phyloP scores from a whole-genome alignment of 2,329 filamentous ascomycete species.

The Colletotrichum somersetense region DNA sequence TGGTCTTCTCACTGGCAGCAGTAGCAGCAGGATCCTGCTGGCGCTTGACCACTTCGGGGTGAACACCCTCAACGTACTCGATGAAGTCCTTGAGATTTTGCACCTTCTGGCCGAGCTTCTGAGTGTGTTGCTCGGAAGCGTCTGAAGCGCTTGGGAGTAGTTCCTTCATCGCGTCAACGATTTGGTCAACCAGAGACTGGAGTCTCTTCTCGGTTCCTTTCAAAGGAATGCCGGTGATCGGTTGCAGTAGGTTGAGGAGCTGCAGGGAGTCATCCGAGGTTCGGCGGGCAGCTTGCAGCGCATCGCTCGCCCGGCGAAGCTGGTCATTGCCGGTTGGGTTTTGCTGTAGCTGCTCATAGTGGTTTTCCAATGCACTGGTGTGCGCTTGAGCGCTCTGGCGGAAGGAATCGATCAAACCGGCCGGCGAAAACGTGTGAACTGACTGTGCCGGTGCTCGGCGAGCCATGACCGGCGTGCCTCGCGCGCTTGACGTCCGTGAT shows the following conservation, averaged over 20 bases:
- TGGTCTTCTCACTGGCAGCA: slow-evolving; percentile 1
- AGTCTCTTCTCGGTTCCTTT: slow-evolving; percentile 34
- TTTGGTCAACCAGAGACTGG: slow-evolving; percentile 32
- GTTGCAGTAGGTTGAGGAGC: slow-evolving; percentile 29
- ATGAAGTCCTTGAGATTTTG: slow-evolving; percentile 38
- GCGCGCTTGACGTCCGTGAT: slow-evolving; percentile 25
- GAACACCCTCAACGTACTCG: slow-evolving; percentile 37
- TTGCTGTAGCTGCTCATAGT: slow-evolving; percentile 29
- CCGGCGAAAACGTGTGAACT: slow-evolving; percentile 33
- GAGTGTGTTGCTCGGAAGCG: background rate
- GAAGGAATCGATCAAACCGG: slow-evolving; percentile 30
- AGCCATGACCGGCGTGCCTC: slow-evolving; percentile 34
- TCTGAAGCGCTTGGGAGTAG: slow-evolving; percentile 6
- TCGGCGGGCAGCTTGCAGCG: slow-evolving; percentile 20
- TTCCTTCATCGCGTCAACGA: slow-evolving; percentile 20
- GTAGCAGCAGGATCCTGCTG: slow-evolving; percentile 15
- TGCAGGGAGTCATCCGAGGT: slow-evolving; percentile 19
- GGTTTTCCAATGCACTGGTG: slow-evolving; percentile 20
- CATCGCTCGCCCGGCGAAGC: slow-evolving; percentile 7
- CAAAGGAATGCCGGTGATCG: slow-evolving; percentile 33
- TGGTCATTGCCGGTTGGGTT: slow-evolving; percentile 8
- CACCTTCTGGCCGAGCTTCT: slow-evolving; percentile 29
- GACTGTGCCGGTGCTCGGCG: slow-evolving; percentile 32
- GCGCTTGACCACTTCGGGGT: slow-evolving; percentile 35
- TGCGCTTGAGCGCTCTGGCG: slow-evolving; percentile 29